These are phyloP conservation scores for Parastagonospora avenae DNA, from an alignment of 2,329 filamentous ascomycete genomes.

Conservation along the genomic window DNA sequence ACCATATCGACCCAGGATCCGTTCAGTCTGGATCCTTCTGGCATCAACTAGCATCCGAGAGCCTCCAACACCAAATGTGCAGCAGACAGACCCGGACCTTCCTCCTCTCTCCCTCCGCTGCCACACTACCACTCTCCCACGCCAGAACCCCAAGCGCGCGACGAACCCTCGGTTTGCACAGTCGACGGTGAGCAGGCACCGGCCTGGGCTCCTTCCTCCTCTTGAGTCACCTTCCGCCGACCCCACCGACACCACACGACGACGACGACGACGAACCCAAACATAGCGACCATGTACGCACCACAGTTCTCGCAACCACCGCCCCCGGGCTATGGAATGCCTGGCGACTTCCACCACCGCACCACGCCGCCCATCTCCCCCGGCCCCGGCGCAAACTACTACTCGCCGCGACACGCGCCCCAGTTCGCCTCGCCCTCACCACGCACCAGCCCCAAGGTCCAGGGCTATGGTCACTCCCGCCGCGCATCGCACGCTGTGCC, in stretches of 20 bases:
- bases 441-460: constrained; percentile 52
- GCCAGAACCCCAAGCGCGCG: constrained; percentile 24
- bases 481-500: constrained; percentile 60
- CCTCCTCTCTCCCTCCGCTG: constrained; percentile 37
- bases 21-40: constrained; percentile 42
- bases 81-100: constrained; percentile 38
- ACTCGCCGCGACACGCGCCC: constrained; percentile 58
- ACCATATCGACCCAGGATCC: constrained; percentile 19
- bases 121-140: constrained; percentile 31
- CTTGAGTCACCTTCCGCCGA: constrained; percentile 8
- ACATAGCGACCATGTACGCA: constrained; percentile 34
- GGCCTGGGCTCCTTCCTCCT: constrained; percentile 29
- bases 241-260: constrained; percentile 6
- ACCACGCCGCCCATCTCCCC: constrained; percentile 53
- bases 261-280: constrained; percentile 2
- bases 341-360: constrained; percentile 40
- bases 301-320: constrained; percentile 42
- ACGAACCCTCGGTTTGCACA: constrained; percentile 35
- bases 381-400: constrained; percentile 54
- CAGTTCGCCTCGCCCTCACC: constrained; percentile 53
- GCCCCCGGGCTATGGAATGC: constrained; percentile 42
- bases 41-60: constrained; percentile 25
- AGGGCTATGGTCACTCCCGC: constrained; percentile 60
- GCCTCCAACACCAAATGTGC: constrained; percentile 40
- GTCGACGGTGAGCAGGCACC: constrained; percentile 42